phyloP scores from a whole-genome alignment of 2,329 filamentous ascomycete genomes.

The Calonectria pauciramosa region DNA sequence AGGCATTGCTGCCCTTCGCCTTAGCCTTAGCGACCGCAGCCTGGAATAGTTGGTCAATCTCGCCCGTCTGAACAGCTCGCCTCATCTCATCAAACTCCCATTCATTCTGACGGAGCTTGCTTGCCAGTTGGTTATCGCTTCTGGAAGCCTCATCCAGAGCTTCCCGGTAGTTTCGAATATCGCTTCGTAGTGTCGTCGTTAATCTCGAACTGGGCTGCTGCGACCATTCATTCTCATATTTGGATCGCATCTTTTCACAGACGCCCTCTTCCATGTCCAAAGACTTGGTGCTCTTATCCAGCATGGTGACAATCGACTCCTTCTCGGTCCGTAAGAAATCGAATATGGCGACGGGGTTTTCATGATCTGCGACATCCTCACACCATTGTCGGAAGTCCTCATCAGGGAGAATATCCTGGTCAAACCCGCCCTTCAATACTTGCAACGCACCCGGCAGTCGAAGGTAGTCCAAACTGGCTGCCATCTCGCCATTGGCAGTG shows the following conservation, averaged over 20 bases:
- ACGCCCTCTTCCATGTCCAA: slow-evolving; percentile 97
- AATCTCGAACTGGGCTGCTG: slow-evolving; percentile 94
- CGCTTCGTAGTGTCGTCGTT: slow-evolving; percentile 87
- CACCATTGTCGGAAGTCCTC: slow-evolving; percentile 96
- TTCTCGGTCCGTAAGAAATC: slow-evolving; percentile 85
- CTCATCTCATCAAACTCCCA: slow-evolving; percentile 96
- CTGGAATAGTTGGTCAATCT: slow-evolving; percentile 91
- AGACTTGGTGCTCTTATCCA: slow-evolving; percentile 88
- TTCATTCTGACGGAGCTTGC: slow-evolving; percentile 88
- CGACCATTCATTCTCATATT: slow-evolving; percentile 96
- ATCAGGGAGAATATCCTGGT: slow-evolving; percentile 89
- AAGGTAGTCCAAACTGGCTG: slow-evolving; percentile 92
- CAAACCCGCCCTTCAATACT: slow-evolving; percentile 91
- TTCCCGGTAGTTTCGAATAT: slow-evolving; percentile 89
- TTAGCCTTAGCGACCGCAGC: slow-evolving; percentile 85
- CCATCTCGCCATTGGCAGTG: slow-evolving; percentile 94
- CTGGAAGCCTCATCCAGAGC: slow-evolving; percentile 90
- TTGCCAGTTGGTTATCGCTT: slow-evolving; percentile 87
- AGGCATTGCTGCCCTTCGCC: slow-evolving; percentile 71
- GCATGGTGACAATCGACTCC: slow-evolving; percentile 75
- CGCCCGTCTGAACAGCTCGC: slow-evolving; percentile 85
- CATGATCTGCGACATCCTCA: slow-evolving; percentile 89
- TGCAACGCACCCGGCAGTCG: slow-evolving; percentile 91
- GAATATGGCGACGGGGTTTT: slow-evolving; percentile 83
- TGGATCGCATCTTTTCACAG: slow-evolving; percentile 99